Evolutionary conservation across 2,329 filamentous ascomycete species (phyloP).

Genomic region (Ophiosphaerella herpotricha): DNA sequence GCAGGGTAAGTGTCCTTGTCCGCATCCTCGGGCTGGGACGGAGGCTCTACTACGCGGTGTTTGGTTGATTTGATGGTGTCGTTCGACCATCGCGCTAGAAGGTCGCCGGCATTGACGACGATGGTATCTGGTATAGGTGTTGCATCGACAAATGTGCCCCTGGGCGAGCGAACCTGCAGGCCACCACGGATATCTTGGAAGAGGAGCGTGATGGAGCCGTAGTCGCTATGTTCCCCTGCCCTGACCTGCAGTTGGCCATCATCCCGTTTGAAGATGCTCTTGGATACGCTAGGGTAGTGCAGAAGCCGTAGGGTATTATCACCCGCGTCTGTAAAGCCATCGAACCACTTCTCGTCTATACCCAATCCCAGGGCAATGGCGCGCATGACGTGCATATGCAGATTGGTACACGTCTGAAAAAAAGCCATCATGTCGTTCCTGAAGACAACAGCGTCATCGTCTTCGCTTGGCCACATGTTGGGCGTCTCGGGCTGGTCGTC

Average conservation of each 20-base stretch:
- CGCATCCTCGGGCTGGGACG: constrained; percentile 53
- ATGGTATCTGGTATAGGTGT: constrained; percentile 80
- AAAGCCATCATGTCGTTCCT: constrained; percentile 75
- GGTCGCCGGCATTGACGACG: constrained; percentile 86
- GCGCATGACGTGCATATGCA: constrained; percentile 81
- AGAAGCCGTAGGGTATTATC: constrained; percentile 66
- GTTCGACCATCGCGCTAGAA: constrained; percentile 87
- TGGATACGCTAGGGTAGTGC: constrained; percentile 74
- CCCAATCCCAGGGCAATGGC: constrained; percentile 84
- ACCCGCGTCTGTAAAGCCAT: constrained; percentile 67
- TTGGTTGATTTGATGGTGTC: constrained; percentile 88
- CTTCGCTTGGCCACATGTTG: constrained; percentile 75
- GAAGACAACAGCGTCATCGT: constrained; percentile 64
- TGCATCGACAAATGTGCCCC: constrained; percentile 78
- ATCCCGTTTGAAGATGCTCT: constrained; percentile 67
- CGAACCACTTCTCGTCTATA: constrained; percentile 74
- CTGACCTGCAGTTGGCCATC: constrained; percentile 74
- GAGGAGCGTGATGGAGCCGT: constrained; percentile 51
- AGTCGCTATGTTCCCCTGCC: constrained; percentile 77
- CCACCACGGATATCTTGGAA: constrained; percentile 62
- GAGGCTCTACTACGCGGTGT: constrained; percentile 88
- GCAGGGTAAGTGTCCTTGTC: constrained; percentile 67
- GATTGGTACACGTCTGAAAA: constrained; percentile 70
- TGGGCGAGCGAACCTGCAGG: constrained; percentile 69
- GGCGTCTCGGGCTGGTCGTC: constrained; percentile 65